Conservation (phyloP, 108 stramenopile genomes). For the Thalassiosira profunda region DNA sequence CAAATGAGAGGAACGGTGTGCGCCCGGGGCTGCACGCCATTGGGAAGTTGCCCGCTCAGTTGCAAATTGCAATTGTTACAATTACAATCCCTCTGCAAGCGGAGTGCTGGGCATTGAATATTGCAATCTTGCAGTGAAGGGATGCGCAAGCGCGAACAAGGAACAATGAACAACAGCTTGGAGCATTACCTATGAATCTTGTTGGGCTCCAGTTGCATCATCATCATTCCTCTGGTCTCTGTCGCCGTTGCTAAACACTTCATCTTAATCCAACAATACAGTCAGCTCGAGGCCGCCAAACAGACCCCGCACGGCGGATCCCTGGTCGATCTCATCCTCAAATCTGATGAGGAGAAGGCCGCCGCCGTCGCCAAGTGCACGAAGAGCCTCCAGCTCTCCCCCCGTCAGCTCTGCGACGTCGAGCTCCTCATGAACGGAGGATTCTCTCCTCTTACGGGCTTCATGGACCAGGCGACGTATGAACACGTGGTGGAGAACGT, state of each 20-base stretch:
- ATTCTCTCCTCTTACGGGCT: conserved; percentile 97
- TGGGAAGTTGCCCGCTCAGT: too few species aligned
- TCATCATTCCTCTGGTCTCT: background rate
- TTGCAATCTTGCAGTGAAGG: background rate
- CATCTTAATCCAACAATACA: conserved; percentile 6
- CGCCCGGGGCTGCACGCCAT: too few species aligned
- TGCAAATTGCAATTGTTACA: background rate
- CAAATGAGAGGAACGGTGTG: too few species aligned
- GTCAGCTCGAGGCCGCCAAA: conserved; percentile 76
- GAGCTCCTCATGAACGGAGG: conserved; percentile 99
- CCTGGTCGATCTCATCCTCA: conserved; percentile 94
- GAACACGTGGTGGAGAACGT: conserved; percentile 92
- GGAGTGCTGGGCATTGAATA: background rate
- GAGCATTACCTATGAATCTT: background rate
- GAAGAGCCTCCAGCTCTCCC: conserved; percentile 82
- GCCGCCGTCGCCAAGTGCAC: conserved; percentile 93
- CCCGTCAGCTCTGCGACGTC: conserved; percentile 98
- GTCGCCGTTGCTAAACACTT: background rate
- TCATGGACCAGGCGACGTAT: conserved; percentile 97
- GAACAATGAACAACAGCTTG: too few species aligned
- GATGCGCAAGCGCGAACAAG: too few species aligned
- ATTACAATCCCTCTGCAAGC: background rate
- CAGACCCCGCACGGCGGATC: conserved; percentile 95
- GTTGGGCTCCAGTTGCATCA: background rate
- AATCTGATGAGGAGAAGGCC: conserved; percentile 86